Base-by-base conservation (phyloP, 2,329 filamentous ascomycete species). In the Fusarium sp. region DNA sequence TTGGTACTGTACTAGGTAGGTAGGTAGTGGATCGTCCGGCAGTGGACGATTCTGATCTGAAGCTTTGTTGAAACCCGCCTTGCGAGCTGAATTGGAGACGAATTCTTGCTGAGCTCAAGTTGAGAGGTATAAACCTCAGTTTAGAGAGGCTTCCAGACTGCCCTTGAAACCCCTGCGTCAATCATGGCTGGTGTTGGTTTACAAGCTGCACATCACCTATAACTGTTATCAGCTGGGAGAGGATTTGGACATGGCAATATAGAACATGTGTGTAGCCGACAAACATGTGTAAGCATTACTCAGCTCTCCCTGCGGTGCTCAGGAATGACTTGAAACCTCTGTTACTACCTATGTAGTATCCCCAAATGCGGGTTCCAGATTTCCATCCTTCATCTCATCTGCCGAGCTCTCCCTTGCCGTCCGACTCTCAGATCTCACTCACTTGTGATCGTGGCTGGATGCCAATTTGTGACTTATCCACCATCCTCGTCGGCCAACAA, bases 161-260 rank as follows among this genome's bases (percentile, higher is more conserved):
- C 2, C 10, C 29, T 38, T 17, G 47, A 13, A 27, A 19, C 17
- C 44, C 53, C 32, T 42, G 49, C 38, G 32, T n/a, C 14, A 37
- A 32, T 39, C 36, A 44, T 39, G n/a, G 17, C 23, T 25, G 13
- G 37, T 39, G 27, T 53, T 47, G 39, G 57, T 50, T 43, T 42
- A 43, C 49, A 41, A 56, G 19, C 60, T 62, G 23, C 23, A 57
- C 45, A 50, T 61, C 51, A 60, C 60, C 38, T 58, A 6, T 45
- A 52, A 46, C 39, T 44, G 25, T 58, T 41, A 52, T 41, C 47
- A 63, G 50, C 29, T 15, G 36, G 45, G 11, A 17, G 19, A 29
- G 32, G 33, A n/a, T 25, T 25, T 25, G 6, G 23, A 25, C 8
- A 9, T 23, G 29, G 27, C 31, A 21, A 31, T 14, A 43, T 10